Evolutionary conservation across 2,329 filamentous ascomycete genomes (phyloP), one percentile per base, ranked within the genome.

Genomic region (Fonsecaea pedrosoi): DNA sequence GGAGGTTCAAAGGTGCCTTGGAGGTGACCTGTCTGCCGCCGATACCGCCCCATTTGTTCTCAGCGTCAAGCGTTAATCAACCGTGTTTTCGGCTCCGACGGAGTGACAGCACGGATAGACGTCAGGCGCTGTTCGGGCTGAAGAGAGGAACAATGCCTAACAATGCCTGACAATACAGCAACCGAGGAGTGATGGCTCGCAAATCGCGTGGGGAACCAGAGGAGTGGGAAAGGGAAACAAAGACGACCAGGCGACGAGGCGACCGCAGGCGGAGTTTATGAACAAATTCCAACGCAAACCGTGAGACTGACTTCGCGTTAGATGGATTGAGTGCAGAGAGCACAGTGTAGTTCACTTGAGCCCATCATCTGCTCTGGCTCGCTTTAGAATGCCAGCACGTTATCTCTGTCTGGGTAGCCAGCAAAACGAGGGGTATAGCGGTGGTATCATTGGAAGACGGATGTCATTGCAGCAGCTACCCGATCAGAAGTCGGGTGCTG

Each of bases 21-120:
- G 32, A 56, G 56, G 48, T 69, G 57, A 45, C 67, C 67, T 37
- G 59, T 66, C 38, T 60, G 63, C 38, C 64, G 64, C 48, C 54
- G 63, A 40, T 56, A 60, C 12, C 67, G 67, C 60, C 67, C 67
- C 67, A 69, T 69, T 21, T 62, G 63, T 32, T 25, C 25, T 48
- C 45, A 54, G 42, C 63, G 67, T 60, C 58, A 58, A 57, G 34
- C 56, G 42, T 25, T 30, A 25, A 37, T 53, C 34, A 45, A 48
- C 37, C 38, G 53, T 58, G 35, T 15, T 32, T 18, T 35, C 42
- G 21, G 34, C 34, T 25, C 32, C 8, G 48, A 38, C 34, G 21
- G 34, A 12, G 5, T 54, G 15, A n/a, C 34, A 21, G 58, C 40
- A 53, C 15, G 8, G 40, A 38, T 45, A 53, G 32, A 32, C 38